Percentiles rank a stretch among this genome's conserved stretches.
Evolutionary conservation across 768 basidiomycete genomes (phyloP).

Genomic region (Dioszegia crocea): DNA sequence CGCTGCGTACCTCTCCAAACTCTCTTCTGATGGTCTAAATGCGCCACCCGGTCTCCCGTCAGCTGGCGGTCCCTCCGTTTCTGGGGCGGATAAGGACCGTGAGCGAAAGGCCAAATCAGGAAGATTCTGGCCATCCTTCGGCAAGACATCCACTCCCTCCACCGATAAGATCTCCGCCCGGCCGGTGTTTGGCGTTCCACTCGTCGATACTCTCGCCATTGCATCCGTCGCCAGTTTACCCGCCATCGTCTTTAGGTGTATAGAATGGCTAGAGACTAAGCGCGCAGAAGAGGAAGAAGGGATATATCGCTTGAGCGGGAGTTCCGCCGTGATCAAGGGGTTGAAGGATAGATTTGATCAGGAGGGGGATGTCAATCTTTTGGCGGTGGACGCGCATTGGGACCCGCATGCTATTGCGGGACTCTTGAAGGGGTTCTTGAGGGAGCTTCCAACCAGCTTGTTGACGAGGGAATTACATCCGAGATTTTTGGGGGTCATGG

Average conservation of each 20-base stretch:
- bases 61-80: slow-evolving; percentile 9
- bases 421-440: slow-evolving; percentile 83
- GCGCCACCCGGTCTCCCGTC: slow-evolving; percentile 13
- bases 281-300: slow-evolving; percentile 95
- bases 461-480: slow-evolving; percentile 87
- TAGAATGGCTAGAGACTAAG: slow-evolving; percentile 90
- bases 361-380: slow-evolving; percentile 92
- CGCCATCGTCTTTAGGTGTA: slow-evolving; percentile 89
- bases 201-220: slow-evolving; percentile 83
- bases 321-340: slow-evolving; percentile 88
- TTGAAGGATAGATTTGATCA: slow-evolving; percentile 88
- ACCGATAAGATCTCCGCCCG: slow-evolving; percentile 53
- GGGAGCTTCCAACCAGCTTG: slow-evolving; percentile 88
- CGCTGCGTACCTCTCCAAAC: slow-evolving; percentile 33
- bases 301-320: slow-evolving; percentile 91
- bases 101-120: slow-evolving; percentile 89
- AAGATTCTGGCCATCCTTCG: slow-evolving; percentile 83
- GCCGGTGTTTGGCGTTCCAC: slow-evolving; percentile 80
- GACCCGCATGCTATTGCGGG: slow-evolving; percentile 98
- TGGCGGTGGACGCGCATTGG: slow-evolving; percentile 85
- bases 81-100: slow-evolving; percentile 58
- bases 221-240: slow-evolving; percentile 86
- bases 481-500: slow-evolving; percentile 85
- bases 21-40: slow-evolving; percentile 31
- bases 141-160: slow-evolving; percentile 49